Base-by-base conservation (phyloP, 2,329 filamentous ascomycete genomes). In the Coniochaeta sp. region DNA sequence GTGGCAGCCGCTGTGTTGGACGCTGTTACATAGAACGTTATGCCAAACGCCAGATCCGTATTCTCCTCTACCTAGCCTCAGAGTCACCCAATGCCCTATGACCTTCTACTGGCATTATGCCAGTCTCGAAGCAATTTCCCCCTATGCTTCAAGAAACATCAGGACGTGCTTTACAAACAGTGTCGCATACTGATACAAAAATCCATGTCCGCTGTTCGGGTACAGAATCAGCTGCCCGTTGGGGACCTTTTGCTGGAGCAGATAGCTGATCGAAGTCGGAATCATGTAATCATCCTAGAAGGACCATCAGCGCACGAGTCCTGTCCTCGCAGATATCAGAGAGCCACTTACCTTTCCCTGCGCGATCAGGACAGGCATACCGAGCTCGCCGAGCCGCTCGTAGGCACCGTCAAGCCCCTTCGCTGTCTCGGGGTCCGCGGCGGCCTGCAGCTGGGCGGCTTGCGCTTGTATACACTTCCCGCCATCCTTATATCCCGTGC, bases 231-330 rank as follows among this genome's bases (percentile, higher is more conserved):
- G 55, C 57, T 66, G 59, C 26, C 58, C 63, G 26, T 65, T 65
- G 2, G 61, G 62, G 22, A 76, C 56, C 63, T 70, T 72, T 57
- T 69, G 69, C 70, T 74, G 75, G 67, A 76, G 67, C 17, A 74
- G 44, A 14, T 71, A 70, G 60, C 73, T 77, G 47, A 76, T 75
- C 26, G 72, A 70, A 0, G 70, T 73, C 4, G 75, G 73, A 50
- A 63, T 73, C 74, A 52, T 74, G 64, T 58, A 68, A 68, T 55
- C 74, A 30, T 56, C 54, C 54, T 56, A 12, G 30, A 24, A 34
- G 4, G n/a, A n/a, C n/a, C 6, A 32, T 56, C n/a, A 56, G 54
- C n/a, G 3, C 2, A 19, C n/a, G n/a, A 40, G 16, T 5, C 38
- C 38, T 17, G 32, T n/a, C 16, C n/a, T n/a, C 3, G 9, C 16